Evolutionary conservation across 805 yeast genomes (phyloP), one percentile per base, ranked within the genome.

Genomic region (Metschnikowia matae): DNA sequence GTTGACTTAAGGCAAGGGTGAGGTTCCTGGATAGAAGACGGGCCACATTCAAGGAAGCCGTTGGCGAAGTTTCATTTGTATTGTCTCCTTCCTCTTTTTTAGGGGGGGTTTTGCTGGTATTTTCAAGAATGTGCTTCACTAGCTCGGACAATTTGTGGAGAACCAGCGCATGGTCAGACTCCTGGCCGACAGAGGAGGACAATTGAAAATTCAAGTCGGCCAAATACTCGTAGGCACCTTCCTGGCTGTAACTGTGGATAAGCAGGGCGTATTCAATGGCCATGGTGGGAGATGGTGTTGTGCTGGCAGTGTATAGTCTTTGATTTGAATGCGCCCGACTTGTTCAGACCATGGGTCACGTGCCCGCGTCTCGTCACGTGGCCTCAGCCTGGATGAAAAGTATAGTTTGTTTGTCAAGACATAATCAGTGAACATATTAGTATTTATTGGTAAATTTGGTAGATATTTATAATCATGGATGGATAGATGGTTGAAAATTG

Each of bases 21-120:
- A 68, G 53, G 48, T 62, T 63, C 36, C 65, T 54, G 2, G 77
- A 67, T 8, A 70, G 48, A 10, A 72, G 54, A 35, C 64, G 60
- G 54, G 58, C 61, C 21, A 66, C 41, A 44, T 65, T 66, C 23
- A 55, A 51, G 17, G 57, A 52, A 4, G 23, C 23, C n/a, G n/a
- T 31, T 17, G 5, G 33, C 21, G 4, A 20, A 1, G 32, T 10
- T 6, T 13, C 33, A 6, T 15, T 18, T 13, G 7, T n/a, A 6
- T 31, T 46, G 35, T 26, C 23, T 1, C 39, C 26, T 6, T 34
- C 33, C 14, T 34, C 21, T 17, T 32, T 31, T 26, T n/a, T 10
- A 20, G 26, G 14, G 15, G 45, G 29, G 3, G 5, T 15, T 15
- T n/a, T 42, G 29, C 44, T 50, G 7, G 17, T 20, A n/a, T 37